Evolutionary conservation across 2,329 filamentous ascomycete species (phyloP), one percentile per base, ranked within the genome.

Genomic region (Diaporthe citri): DNA sequence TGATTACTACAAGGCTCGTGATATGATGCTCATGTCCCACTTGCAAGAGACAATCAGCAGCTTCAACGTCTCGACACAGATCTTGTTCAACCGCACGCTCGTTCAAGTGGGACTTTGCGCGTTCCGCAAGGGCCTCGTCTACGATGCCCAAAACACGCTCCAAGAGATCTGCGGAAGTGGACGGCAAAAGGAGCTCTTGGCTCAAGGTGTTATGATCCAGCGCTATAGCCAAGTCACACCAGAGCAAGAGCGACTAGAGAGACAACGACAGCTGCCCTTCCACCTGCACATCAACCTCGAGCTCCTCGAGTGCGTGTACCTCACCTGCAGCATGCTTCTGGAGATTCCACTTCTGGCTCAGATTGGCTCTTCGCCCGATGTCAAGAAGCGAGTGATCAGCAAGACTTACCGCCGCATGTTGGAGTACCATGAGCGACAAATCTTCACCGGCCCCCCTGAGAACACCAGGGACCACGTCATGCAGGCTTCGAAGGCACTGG

Each of bases 261-360:
- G 97, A 84, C 96, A 98, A 87, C 93, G 97, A 81, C 97, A 99
- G 87, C 91, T 99, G 79, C 97, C 97, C 51, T 99, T 99, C 93
- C 97, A 99, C 89, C 98, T 99, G 95, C 97, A 99, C 90, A 99
- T 99, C 89, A 99, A 99, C 89, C 91, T 99, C 71, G 97, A 99
- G 85, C 91, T 99, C 73, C 91, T 99, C 52, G 97, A 99, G 88
- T 98, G 97, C 82, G 96, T 98, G 77, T 99, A 99, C 88, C 91
- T 99, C 75, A 98, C 97, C 69, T 98, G 96, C 89, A 98, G 95
- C 87, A 99, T 99, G 97, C 93, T 99, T 78, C 91, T 99, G 74
- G 97, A 99, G 88, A 98, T 99, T 77, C 97, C 97, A 76, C 93
- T 98, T 62, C 93, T 99, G 79, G 97, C 97, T 66, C 97, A 98